Evolutionary conservation across 208 protist genomes (phyloP).

Genomic region (Phytomonas serpens): DNA sequence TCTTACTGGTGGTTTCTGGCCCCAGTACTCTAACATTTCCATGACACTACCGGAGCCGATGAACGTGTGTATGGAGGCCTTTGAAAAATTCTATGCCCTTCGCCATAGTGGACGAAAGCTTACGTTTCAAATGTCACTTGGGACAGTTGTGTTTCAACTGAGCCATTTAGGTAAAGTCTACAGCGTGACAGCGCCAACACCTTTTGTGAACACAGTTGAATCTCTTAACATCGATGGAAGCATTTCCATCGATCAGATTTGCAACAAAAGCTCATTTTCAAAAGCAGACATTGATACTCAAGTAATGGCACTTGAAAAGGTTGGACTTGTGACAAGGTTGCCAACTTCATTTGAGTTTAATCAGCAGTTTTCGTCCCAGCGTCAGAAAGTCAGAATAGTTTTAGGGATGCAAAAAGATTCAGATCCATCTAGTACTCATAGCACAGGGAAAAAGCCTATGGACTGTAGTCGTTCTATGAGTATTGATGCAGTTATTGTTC

Average conservation of each 20-base stretch:
- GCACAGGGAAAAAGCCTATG: conserved; percentile 8
- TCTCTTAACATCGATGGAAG: conserved; percentile 29
- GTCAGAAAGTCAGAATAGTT: conserved; percentile 23
- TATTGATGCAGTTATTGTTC: conserved; percentile 59
- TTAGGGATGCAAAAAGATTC: conserved; percentile 14
- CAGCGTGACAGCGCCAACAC: conserved; percentile 45
- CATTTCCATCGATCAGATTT: conserved; percentile 13
- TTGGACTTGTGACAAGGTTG: conserved; percentile 19
- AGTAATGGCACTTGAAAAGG: conserved; percentile 27
- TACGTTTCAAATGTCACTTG: conserved; percentile 51
- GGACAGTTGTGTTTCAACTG: conserved; percentile 52
- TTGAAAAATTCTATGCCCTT: conserved; percentile 46
- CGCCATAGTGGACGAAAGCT: conserved; percentile 70
- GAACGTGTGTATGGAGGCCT: conserved; percentile 40
- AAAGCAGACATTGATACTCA: conserved; percentile 25
- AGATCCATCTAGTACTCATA: conserved; percentile 2
- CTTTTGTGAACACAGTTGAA: conserved; percentile 60
- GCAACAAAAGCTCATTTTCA: conserved; percentile 14
- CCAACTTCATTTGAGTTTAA: conserved; percentile 31
- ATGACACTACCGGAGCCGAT: conserved; percentile 38
- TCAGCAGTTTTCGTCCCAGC: conserved; percentile 20
- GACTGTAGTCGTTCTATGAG: conserved; percentile 27
- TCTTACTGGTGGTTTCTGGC: conserved; percentile 61
- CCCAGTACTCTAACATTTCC: conserved; percentile 30
- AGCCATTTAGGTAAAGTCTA: conserved; percentile 27